These are phyloP conservation scores for Fusarium burgessii DNA, from an alignment of 2,329 filamentous ascomycete species.

Conservation along the genomic window DNA sequence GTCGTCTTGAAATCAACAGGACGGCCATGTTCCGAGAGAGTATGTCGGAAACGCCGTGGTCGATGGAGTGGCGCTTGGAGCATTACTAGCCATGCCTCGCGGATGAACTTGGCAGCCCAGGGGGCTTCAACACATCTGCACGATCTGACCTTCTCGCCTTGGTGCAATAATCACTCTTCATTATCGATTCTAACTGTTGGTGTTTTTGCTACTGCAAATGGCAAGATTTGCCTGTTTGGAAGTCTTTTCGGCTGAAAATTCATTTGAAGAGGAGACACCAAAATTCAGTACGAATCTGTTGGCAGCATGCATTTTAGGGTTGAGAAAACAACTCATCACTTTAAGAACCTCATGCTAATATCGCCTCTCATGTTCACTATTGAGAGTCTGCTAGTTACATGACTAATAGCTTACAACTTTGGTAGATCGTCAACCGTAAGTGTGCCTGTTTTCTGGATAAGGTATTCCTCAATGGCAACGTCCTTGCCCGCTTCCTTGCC, in stretches of 20 bases:
- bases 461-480: slow-evolving; percentile 56
- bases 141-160: background rate
- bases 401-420: background rate
- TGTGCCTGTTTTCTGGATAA: slow-evolving; percentile 54
- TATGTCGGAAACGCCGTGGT: rapidly evolving
- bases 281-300: no score
- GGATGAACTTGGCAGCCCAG: background rate
- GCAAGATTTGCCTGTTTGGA: rapidly evolving
- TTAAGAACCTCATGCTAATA: background rate
- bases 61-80: no score
- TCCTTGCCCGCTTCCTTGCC: slow-evolving; percentile 54
- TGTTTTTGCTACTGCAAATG: no score
- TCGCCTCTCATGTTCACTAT: rapidly evolving
- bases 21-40: rapidly evolving
- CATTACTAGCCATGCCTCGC: background rate
- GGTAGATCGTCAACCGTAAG: background rate
- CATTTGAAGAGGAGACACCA: rapidly evolving
- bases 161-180: background rate
- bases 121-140: background rate
- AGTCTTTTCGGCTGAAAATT: no score
- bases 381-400: rapidly evolving
- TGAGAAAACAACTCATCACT: rapidly evolving
- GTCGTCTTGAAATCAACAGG: no score
- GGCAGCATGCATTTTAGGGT: no score
- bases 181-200: no score